Conservation (phyloP, 148 eudicot species). For the Fagopyrum esculentum region DNA sequence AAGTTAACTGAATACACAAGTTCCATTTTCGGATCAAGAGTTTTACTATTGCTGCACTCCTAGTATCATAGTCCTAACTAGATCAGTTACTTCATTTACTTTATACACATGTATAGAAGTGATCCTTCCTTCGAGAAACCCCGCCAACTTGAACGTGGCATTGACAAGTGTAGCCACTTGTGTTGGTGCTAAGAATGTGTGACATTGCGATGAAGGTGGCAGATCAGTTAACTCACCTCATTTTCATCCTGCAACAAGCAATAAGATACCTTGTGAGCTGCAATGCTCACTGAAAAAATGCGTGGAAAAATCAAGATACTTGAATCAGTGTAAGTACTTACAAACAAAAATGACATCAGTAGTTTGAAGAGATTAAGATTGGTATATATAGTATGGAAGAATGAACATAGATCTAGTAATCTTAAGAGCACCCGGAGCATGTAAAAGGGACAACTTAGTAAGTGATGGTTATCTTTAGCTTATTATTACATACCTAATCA, state of each 20-base stretch:
- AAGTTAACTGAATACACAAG: background rate
- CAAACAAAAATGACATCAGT: background rate
- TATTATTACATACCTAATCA: constrained; percentile 2
- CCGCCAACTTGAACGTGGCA: background rate
- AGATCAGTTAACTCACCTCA: background rate
- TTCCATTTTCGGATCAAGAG: background rate
- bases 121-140: background rate
- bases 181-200: background rate
- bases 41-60: background rate
- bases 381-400: background rate
- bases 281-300: background rate
- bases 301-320: background rate
- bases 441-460: background rate
- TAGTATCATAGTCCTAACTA: background rate
- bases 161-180: background rate
- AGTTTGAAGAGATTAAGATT: background rate
- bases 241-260: constrained; percentile 4
- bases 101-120: background rate
- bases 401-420: background rate
- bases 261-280: background rate
- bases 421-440: background rate
- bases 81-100: background rate
- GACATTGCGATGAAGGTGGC: background rate
- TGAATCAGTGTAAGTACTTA: background rate
- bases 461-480: background rate